Conservation (phyloP, 2,329 filamentous ascomycete genomes). For the Periconia sp. region DNA sequence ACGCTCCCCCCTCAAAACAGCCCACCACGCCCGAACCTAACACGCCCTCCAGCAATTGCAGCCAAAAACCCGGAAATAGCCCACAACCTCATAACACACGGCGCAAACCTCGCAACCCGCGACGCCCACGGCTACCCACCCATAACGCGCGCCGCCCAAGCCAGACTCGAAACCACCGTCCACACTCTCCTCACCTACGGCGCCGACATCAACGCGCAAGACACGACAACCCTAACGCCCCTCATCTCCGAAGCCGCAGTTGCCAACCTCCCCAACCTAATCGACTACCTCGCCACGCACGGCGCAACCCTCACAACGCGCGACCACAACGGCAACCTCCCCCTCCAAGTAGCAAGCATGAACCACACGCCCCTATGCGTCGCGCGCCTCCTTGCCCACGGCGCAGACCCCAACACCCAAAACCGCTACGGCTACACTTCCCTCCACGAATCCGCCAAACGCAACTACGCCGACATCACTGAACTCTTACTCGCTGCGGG, state of each 20-base stretch:
- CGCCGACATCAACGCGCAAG: neutral
- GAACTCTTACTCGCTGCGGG: neutral
- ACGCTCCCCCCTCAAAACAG: neutral
- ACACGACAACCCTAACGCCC: neutral
- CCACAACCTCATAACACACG: neutral
- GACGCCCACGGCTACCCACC: neutral
- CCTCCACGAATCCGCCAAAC: neutral
- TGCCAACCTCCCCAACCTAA: neutral
- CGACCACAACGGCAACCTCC: neutral
- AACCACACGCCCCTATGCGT: neutral
- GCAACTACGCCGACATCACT: neutral
- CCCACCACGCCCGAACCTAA: neutral
- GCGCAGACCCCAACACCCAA: neutral
- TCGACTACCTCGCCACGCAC: neutral
- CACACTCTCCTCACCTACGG: neutral
- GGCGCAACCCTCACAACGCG: neutral
- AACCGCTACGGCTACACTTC: neutral
- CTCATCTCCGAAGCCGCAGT: neutral
- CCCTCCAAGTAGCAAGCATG: neutral
- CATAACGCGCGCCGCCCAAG: neutral
- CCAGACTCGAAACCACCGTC: neutral
- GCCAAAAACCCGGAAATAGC: neutral
- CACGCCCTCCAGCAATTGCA: neutral
- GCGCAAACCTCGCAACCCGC: neutral
- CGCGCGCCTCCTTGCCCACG: neutral